phyloP scores from a whole-genome alignment of 164 flowering plant genomes.

The Saururus chinensis region DNA sequence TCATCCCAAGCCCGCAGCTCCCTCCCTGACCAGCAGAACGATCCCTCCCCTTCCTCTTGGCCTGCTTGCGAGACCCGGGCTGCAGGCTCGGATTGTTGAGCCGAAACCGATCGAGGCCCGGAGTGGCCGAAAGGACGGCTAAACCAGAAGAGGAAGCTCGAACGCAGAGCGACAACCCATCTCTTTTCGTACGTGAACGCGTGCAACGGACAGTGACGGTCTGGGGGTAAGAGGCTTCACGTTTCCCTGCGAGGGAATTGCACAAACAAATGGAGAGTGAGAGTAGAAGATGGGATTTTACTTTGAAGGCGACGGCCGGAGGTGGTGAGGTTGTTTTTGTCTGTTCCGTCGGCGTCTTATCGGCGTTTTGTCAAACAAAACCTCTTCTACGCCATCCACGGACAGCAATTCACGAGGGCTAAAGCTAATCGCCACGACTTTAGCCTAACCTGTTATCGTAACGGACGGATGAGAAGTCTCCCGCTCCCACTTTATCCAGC shows the following conservation, averaged over 20 bases:
- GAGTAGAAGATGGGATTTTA: too few relatives aligned
- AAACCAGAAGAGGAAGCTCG: constrained; percentile 11
- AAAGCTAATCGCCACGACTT: too few relatives aligned
- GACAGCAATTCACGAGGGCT: too few relatives aligned
- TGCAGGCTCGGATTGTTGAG: constrained; percentile 82
- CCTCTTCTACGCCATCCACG: too few relatives aligned
- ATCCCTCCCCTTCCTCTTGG: constrained; percentile 88
- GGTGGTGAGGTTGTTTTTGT: too few relatives aligned
- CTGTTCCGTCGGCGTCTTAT: too few relatives aligned
- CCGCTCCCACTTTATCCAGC: too few relatives aligned
- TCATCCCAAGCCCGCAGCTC: constrained; percentile 97
- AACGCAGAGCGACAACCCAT: constrained; percentile 6
- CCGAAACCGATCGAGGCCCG: constrained; percentile 37
- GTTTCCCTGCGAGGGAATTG: too few relatives aligned
- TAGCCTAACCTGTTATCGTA: too few relatives aligned
- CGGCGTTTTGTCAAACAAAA: too few relatives aligned
- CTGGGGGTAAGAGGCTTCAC: constrained; percentile 13
- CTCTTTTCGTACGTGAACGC: not conserved
- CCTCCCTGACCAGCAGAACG: constrained; percentile 77
- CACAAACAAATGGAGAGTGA: too few relatives aligned
- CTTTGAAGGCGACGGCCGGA: constrained; percentile 14
- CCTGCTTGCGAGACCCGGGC: constrained; percentile 77
- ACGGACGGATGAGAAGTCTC: too few relatives aligned
- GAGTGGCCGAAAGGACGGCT: constrained; percentile 1
- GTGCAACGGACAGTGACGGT: constrained; percentile 10